Evolutionary conservation across 441 rosid genomes (phyloP), one percentile per base, ranked within the genome.

Genomic region (Erodium trifolium): DNA sequence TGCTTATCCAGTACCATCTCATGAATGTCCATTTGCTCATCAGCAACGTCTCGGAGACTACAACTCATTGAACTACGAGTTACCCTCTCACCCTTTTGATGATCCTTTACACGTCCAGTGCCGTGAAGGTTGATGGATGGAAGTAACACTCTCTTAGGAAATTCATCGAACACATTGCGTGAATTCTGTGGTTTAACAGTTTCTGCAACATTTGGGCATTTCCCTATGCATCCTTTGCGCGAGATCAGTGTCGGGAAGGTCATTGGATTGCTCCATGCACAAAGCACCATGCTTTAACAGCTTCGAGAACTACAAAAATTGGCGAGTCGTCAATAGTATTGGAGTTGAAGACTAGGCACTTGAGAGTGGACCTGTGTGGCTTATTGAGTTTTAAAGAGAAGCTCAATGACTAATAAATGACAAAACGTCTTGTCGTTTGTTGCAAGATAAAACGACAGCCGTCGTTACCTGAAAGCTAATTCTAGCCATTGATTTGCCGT

Each of bases 81-180:
- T 29, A 23, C 37, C 12, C 14, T 11, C 35, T 8, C 29, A 23
- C 66, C 66, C 66, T 63, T n/a, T 27, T 63, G 18, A 34, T 2
- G 29, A 51, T 67, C 68, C 55, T 17, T 60, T 65, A 49, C 77
- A 60, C 5, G 43, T 62, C 3, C 14, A 66, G 9, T n/a, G 37
- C 55, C 63, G 13, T 16, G 34, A 10, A 67, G 57, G 53, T 45
- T 62, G 35, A 18, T 2, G n/a, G 65, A 13, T 17, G 60, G 35
- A 41, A 43, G 39, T 14, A 34, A 19, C n/a, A 12, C 12, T 67
- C 76, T 43, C 59, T 70, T 23, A 70, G 72, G 66, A 76, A 57
- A 71, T 78, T 47, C 55, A 23, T 73, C 78, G 68, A 72, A 55
- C 71, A 75, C 23, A 6, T 29, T 5, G 69, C 67, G 39, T 23